Evolutionary conservation across 345 rosid species (phyloP).

Genomic region (Populus simonii): DNA sequence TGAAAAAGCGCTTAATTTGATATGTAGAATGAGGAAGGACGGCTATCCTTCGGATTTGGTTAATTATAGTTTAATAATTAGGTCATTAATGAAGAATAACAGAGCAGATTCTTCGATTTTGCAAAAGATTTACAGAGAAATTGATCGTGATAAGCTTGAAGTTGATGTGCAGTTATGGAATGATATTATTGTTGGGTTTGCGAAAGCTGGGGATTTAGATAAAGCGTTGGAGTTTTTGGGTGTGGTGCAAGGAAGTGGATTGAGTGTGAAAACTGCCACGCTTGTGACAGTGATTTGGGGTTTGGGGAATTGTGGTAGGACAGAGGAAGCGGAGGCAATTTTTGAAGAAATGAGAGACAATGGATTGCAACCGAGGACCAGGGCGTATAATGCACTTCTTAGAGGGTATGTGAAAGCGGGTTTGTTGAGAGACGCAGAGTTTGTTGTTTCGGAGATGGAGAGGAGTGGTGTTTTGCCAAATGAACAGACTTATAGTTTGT

Average conservation of each 20-base stretch:
- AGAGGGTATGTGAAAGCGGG: slow-evolving; percentile 81
- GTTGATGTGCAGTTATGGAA: slow-evolving; percentile 71
- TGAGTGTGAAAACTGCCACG: slow-evolving; percentile 60
- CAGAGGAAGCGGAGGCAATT: slow-evolving; percentile 82
- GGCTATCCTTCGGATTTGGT: slow-evolving; percentile 85
- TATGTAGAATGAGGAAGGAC: slow-evolving; percentile 79
- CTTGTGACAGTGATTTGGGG: slow-evolving; percentile 61
- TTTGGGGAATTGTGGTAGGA: slow-evolving; percentile 61
- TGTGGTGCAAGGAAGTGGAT: slow-evolving; percentile 67
- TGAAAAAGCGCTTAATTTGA: slow-evolving; percentile 80
- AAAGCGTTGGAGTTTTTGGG: slow-evolving; percentile 65
- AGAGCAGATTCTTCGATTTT: slow-evolving; percentile 62
- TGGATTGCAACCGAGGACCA: slow-evolving; percentile 67
- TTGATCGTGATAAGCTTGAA: slow-evolving; percentile 72
- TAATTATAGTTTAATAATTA: slow-evolving; percentile 80
- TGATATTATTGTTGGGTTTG: slow-evolving; percentile 79
- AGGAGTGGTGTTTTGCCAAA: slow-evolving; percentile 74
- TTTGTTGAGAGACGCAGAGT: slow-evolving; percentile 70
- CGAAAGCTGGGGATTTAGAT: slow-evolving; percentile 69
- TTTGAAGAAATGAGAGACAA: slow-evolving; percentile 86
- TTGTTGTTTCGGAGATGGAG: slow-evolving; percentile 86
- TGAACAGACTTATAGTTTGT: slow-evolving; percentile 78
- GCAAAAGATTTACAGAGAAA: slow-evolving; percentile 61
- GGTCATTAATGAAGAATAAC: slow-evolving; percentile 60
- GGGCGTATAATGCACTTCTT: slow-evolving; percentile 82